Evolutionary conservation across 441 rosid species (phyloP).

Genomic region (Syzygium syzygioides): DNA sequence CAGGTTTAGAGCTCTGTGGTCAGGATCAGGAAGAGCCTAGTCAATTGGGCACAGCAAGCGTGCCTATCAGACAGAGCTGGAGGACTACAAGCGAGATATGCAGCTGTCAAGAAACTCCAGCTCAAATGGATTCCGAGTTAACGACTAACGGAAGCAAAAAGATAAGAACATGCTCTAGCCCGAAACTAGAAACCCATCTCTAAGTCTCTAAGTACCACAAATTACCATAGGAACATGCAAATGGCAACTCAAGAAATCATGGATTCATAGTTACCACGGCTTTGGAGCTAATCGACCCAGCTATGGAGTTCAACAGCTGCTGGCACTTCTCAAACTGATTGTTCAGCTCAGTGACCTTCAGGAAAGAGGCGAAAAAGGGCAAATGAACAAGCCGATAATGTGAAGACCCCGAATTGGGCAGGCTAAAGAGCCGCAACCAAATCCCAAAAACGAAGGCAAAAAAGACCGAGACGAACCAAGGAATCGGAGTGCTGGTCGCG

Average conservation of each 20-base stretch:
- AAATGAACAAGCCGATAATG: neutral
- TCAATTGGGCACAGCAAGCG: neutral
- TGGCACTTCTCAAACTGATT: conserved; percentile 88
- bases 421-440: neutral
- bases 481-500: conserved; percentile 82
- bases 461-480: conserved; percentile 37
- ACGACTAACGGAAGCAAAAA: neutral
- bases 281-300: conserved; percentile 55
- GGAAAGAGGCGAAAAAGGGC: neutral
- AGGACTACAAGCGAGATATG: neutral
- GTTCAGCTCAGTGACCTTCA: conserved; percentile 61
- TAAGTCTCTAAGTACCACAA: neutral
- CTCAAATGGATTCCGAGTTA: neutral
- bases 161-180: neutral
- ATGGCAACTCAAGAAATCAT: neutral
- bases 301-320: conserved; percentile 75
- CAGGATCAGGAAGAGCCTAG: neutral
- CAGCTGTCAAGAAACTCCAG: neutral
- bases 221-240: neutral
- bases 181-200: neutral
- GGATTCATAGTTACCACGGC: conserved; percentile 42
- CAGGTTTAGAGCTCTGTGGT: neutral
- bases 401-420: neutral
- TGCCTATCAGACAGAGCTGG: neutral
- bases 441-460: neutral